Conservation (phyloP, 2,329 filamentous ascomycete species). For the Xylariaceae sp. region DNA sequence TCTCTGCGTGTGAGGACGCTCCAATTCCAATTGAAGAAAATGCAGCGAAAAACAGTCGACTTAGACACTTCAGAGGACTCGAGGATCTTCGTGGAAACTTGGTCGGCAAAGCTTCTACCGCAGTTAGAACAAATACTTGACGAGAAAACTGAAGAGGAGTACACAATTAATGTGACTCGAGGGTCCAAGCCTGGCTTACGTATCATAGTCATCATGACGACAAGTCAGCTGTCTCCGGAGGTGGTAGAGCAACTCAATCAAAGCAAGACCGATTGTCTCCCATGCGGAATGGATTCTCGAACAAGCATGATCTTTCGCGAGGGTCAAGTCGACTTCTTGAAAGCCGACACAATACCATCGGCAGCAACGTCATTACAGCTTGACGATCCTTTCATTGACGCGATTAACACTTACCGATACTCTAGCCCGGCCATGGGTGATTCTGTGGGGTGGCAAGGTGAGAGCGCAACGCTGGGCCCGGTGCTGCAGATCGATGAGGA, state of each 20-base stretch:
- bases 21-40: too few species aligned
- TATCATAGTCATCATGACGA: constrained; percentile 16
- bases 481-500: constrained; percentile 35
- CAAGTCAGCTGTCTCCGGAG: not conserved
- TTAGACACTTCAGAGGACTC: too few species aligned
- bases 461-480: constrained; percentile 40
- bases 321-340: constrained; percentile 1
- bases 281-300: constrained; percentile 4
- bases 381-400: not conserved
- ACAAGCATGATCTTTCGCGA: constrained; percentile 6
- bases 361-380: too few species aligned
- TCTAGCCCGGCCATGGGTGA: constrained; percentile 42
- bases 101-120: constrained; percentile 13
- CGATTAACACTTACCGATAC: constrained; percentile 40
- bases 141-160: constrained; percentile 6
- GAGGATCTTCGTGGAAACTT: constrained; percentile 11
- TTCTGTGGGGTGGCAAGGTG: constrained; percentile 37
- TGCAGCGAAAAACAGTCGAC: too few species aligned
- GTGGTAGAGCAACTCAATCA: constrained; percentile 3
- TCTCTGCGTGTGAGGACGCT: too few species aligned
- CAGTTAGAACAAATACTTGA: constrained; percentile 15
- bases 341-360: not conserved
- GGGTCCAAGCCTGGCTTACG: constrained; percentile 6
- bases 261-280: constrained; percentile 7
- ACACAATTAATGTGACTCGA: constrained; percentile 13